phyloP scores from a whole-genome alignment of 176 grass and related monocot genomes.

The Carex myosuroides region DNA sequence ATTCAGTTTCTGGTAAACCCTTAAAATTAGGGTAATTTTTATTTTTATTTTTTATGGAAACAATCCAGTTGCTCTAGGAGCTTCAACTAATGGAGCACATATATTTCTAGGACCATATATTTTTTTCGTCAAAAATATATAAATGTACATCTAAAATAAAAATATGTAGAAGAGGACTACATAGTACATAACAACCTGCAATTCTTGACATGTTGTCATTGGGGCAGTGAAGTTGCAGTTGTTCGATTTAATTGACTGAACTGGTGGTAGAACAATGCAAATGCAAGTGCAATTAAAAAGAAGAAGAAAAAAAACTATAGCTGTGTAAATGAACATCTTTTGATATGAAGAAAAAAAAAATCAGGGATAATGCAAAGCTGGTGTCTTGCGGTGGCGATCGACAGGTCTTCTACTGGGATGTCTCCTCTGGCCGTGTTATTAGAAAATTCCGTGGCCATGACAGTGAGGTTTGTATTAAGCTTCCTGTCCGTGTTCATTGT shows the following conservation, averaged over 20 bases:
- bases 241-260: background rate
- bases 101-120: background rate
- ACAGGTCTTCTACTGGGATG: constrained; percentile 97
- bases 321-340: background rate
- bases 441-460: constrained; percentile 95
- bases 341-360: background rate
- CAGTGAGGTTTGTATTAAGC: constrained; percentile 52
- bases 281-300: background rate
- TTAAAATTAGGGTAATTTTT: background rate
- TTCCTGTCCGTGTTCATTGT: background rate
- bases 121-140: background rate
- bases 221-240: background rate
- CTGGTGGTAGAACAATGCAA: background rate
- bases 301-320: background rate
- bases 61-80: background rate
- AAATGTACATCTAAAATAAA: background rate
- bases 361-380: constrained; percentile 84
- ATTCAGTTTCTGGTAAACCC: background rate
- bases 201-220: background rate
- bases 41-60: background rate
- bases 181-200: background rate
- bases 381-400: constrained; percentile 79
- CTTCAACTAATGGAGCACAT: background rate
- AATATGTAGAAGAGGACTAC: no score
- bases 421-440: constrained; percentile 61